These are phyloP conservation scores for Colletotrichum theobromicola DNA, from an alignment of 2,329 filamentous ascomycete genomes.

Conservation along the genomic window DNA sequence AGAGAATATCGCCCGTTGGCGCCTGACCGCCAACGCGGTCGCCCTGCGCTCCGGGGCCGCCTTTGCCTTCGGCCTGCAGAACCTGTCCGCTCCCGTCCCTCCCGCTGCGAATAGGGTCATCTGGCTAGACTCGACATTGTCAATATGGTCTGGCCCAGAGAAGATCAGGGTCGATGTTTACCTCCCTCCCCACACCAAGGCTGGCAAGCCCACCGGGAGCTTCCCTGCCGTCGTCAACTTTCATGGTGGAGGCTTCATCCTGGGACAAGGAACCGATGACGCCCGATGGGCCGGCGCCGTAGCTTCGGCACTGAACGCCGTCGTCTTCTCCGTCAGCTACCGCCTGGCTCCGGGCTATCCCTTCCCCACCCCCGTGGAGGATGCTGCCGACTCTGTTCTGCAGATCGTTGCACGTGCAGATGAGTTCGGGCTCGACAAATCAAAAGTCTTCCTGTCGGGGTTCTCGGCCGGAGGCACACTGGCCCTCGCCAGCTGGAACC, in stretches of 20 bases:
- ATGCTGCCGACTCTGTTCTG: constrained; percentile 68
- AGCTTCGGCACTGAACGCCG: constrained; percentile 54
- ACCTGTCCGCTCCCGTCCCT: constrained; percentile 42
- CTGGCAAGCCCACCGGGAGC: background rate
- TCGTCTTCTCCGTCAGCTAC: constrained; percentile 71
- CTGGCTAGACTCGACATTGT: constrained; percentile 48
- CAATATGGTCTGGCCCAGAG: constrained; percentile 36
- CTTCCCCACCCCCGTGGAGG: constrained; percentile 69
- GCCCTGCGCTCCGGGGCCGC: constrained; percentile 49
- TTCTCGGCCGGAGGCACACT: constrained; percentile 69
- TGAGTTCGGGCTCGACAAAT: constrained; percentile 62
- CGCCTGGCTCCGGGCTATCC: constrained; percentile 69
- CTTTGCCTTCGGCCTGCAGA: constrained; percentile 47
- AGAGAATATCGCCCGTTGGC: constrained; percentile 48
- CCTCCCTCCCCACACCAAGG: constrained; percentile 30
- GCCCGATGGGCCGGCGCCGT: constrained; percentile 64
- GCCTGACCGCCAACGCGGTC: constrained; percentile 45
- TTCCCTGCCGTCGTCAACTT: constrained; percentile 58
- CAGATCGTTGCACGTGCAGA: constrained; percentile 62
- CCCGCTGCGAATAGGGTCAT: constrained; percentile 42
- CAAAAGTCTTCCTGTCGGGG: constrained; percentile 63
- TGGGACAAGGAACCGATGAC: constrained; percentile 68
- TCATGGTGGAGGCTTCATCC: constrained; percentile 71
- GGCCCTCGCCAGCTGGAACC: constrained; percentile 52
- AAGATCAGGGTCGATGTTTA: constrained; percentile 55